These are phyloP conservation scores for Eimeria praecox DNA, from an alignment of 169 alveolate genomes.

Conservation along the genomic window DNA sequence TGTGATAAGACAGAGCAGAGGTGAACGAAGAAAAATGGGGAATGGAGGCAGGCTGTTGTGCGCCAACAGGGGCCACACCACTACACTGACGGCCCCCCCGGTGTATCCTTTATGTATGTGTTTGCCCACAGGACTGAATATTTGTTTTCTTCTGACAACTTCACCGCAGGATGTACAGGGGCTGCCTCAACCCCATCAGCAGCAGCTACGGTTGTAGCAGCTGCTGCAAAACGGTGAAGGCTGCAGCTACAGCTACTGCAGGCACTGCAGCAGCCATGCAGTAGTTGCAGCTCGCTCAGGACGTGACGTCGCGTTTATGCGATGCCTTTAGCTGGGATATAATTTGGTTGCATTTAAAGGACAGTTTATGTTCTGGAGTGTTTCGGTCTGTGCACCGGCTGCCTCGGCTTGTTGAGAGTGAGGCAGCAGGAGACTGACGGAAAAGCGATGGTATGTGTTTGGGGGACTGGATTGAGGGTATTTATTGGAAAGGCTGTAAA, in stretches of 20 bases:
- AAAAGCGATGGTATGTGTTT: background rate
- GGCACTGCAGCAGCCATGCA: background rate
- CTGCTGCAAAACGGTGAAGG: background rate
- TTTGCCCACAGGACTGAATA: constrained; percentile 4
- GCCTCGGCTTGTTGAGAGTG: background rate
- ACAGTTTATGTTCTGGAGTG: background rate
- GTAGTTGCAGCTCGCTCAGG: background rate
- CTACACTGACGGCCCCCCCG: background rate
- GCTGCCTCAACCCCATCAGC: constrained; percentile 6
- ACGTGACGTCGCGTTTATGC: background rate
- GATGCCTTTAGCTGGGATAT: background rate
- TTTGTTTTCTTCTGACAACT: background rate
- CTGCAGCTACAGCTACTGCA: constrained; percentile 15
- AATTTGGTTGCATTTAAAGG: background rate
- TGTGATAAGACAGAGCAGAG: background rate
- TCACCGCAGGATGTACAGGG: constrained; percentile 12
- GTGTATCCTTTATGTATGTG: background rate
- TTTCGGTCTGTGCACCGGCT: constrained; percentile 11
- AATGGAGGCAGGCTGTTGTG: background rate
- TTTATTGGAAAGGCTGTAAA: background rate
- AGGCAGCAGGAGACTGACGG: background rate
- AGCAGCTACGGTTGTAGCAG: background rate
- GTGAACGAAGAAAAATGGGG: background rate
- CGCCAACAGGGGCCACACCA: background rate
- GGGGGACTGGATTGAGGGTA: background rate